Conservation (phyloP, 768 basidiomycete genomes). For the Termitomyces bulborhizus region DNA sequence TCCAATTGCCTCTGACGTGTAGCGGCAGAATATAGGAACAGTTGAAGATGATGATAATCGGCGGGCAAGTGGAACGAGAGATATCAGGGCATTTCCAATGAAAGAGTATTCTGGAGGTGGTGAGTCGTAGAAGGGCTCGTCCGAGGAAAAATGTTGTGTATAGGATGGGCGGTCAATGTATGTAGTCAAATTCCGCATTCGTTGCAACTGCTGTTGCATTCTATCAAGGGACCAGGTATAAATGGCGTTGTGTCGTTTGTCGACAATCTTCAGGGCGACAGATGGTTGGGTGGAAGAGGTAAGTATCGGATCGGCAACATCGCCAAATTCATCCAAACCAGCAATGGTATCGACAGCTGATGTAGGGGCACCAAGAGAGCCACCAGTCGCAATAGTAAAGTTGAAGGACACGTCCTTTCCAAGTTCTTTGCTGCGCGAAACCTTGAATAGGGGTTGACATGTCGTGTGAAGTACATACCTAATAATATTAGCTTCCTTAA, state of each 20-base stretch:
- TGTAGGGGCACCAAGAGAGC: conserved; percentile 67
- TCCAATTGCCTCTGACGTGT: conserved; percentile 93
- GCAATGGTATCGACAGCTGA: conserved; percentile 85
- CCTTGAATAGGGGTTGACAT: background rate
- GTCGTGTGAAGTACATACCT: conserved; percentile 39
- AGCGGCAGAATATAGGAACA: conserved; percentile 88
- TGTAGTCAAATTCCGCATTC: conserved; percentile 89
- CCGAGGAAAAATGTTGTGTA: conserved; percentile 88
- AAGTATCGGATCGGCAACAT: conserved; percentile 80
- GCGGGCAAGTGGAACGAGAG: conserved; percentile 75
- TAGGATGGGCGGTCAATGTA: conserved; percentile 92
- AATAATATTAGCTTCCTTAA: conserved; percentile 95
- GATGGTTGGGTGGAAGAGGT: conserved; percentile 72
- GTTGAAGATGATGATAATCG: conserved; percentile 67
- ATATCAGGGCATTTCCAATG: conserved; percentile 81
- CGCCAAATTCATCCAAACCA: conserved; percentile 87
- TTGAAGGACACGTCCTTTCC: conserved; percentile 87
- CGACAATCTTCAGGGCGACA: conserved; percentile 86
- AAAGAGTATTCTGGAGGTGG: conserved; percentile 89
- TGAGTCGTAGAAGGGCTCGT: conserved; percentile 89
- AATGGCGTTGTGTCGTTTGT: conserved; percentile 80
- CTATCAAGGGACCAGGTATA: conserved; percentile 90
- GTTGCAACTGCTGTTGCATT: conserved; percentile 81
- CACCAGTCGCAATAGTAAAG: conserved; percentile 84
- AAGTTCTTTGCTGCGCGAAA: conserved; percentile 65